phyloP scores from a whole-genome alignment of 2,329 filamentous ascomycete genomes.

The Ascochyta koolunga region DNA sequence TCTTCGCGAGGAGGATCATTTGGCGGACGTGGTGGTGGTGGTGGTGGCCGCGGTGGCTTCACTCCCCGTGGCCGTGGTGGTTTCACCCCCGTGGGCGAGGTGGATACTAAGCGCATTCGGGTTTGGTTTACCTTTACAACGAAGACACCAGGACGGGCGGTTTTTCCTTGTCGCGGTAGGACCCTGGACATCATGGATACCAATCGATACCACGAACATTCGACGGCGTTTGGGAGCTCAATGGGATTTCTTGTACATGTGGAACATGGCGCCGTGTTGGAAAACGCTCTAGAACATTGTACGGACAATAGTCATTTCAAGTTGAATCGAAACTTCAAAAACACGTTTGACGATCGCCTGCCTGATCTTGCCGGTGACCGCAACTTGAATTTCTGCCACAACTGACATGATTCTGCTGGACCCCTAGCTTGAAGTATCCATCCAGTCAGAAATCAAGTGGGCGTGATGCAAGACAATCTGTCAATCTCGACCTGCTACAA shows the following conservation, averaged over 20 bases:
- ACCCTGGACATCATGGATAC: conserved; percentile 30
- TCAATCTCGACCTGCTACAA: no score
- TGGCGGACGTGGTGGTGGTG: conserved; percentile 45
- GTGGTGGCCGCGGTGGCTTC: conserved; percentile 41
- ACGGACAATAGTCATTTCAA: conserved; percentile 19
- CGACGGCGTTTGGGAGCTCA: conserved; percentile 42
- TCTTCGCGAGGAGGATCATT: conserved; percentile 51
- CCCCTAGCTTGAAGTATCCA: no score
- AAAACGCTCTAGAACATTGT: conserved; percentile 19
- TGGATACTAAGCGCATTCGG: conserved; percentile 34
- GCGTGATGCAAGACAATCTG: no score
- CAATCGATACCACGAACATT: conserved; percentile 43
- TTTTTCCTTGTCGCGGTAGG: conserved; percentile 25
- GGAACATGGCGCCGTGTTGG: conserved; percentile 32
- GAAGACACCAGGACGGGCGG: conserved; percentile 20
- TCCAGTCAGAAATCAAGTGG: no score
- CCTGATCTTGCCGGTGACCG: no score
- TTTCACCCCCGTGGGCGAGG: conserved; percentile 40
- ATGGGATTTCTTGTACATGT: conserved; percentile 33
- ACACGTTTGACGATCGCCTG: not conserved
- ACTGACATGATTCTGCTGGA: no score
- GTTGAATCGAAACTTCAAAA: conserved; percentile 18
- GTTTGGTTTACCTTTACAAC: conserved; percentile 12
- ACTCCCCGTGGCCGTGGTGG: conserved; percentile 36
- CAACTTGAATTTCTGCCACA: no score